These are phyloP conservation scores for Penicillium crustosum DNA, from an alignment of 2,329 filamentous ascomycete genomes.

Conservation along the genomic window DNA sequence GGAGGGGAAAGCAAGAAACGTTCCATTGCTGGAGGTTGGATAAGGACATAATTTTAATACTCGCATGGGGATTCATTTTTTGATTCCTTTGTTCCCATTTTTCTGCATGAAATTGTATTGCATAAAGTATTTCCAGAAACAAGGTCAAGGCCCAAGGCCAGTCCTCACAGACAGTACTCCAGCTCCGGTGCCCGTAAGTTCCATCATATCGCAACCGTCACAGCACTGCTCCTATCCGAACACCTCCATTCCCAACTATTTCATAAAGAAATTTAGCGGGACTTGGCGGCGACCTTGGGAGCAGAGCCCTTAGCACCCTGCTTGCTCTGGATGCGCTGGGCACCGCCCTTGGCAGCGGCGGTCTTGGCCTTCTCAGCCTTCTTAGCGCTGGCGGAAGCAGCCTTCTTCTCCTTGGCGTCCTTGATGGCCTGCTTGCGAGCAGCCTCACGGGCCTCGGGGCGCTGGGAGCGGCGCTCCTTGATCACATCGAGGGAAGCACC, in stretches of 20 bases:
- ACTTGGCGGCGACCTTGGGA: slow-evolving; percentile 80
- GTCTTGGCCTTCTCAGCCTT: slow-evolving; percentile 99
- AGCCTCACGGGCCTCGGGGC: slow-evolving; percentile 91
- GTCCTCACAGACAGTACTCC: slow-evolving; percentile 30
- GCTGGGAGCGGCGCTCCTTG: slow-evolving; percentile 95
- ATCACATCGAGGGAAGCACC: slow-evolving; percentile 99
- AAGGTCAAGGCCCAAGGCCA: slow-evolving; percentile 25
- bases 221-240: slow-evolving; percentile 23
- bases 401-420: slow-evolving; percentile 99
- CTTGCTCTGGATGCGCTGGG: slow-evolving; percentile 84
- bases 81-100: slow-evolving; percentile 30
- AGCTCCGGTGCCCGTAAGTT: slow-evolving; percentile 28
- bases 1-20: not conserved
- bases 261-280: slow-evolving; percentile 63
- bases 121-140: slow-evolving; percentile 29
- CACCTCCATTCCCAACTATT: slow-evolving; percentile 33
- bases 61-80: slow-evolving; percentile 24
- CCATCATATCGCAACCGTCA: slow-evolving; percentile 31
- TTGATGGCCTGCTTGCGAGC: slow-evolving; percentile 89
- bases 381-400: slow-evolving; percentile 82
- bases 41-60: slow-evolving; percentile 11
- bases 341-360: slow-evolving; percentile 77
- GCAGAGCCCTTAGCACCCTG: slow-evolving; percentile 91
- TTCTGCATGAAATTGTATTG: slow-evolving; percentile 28
- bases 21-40: slow-evolving; percentile 4